These are phyloP conservation scores for Aquilaria yunnanensis DNA, from an alignment of 345 rosid genomes.

Conservation along the genomic window DNA sequence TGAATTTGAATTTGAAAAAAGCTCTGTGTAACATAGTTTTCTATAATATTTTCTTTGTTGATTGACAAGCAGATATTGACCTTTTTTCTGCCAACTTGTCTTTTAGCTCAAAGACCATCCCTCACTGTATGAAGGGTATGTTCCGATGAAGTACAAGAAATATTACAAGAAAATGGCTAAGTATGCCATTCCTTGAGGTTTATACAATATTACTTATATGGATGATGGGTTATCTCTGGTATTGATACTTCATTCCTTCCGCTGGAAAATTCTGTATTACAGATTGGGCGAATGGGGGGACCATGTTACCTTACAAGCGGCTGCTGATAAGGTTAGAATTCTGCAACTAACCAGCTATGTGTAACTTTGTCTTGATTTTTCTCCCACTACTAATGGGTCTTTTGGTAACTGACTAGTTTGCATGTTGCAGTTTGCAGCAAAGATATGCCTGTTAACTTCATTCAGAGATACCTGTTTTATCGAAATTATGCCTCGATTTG, in stretches of 20 bases:
- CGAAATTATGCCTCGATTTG: slow-evolving; percentile 64
- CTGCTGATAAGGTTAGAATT: slow-evolving; percentile 73
- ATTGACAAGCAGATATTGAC: no score
- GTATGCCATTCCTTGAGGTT: slow-evolving; percentile 39
- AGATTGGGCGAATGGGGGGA: slow-evolving; percentile 98
- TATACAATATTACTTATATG: not conserved
- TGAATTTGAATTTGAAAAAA: no score
- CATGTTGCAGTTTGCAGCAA: slow-evolving; percentile 76
- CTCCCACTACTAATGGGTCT: not conserved
- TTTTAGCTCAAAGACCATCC: slow-evolving; percentile 70
- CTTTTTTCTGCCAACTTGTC: not conserved
- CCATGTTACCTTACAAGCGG: slow-evolving; percentile 92
- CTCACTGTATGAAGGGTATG: slow-evolving; percentile 71
- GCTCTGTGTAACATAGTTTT: no score
- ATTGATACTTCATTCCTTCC: not conserved
- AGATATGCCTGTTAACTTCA: slow-evolving; percentile 91
- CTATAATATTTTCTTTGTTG: no score
- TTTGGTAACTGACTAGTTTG: slow-evolving; percentile 9
- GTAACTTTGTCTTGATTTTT: no score
- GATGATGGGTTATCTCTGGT: slow-evolving; percentile 4
- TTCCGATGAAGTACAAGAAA: slow-evolving; percentile 90
- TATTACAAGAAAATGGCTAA: slow-evolving; percentile 84
- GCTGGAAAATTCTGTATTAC: slow-evolving; percentile 19
- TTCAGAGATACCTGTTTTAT: slow-evolving; percentile 92
- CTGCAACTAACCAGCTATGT: no score